Evolutionary conservation across 352 stramenopile genomes (phyloP).

Genomic region (Globisporangium nagaii): DNA sequence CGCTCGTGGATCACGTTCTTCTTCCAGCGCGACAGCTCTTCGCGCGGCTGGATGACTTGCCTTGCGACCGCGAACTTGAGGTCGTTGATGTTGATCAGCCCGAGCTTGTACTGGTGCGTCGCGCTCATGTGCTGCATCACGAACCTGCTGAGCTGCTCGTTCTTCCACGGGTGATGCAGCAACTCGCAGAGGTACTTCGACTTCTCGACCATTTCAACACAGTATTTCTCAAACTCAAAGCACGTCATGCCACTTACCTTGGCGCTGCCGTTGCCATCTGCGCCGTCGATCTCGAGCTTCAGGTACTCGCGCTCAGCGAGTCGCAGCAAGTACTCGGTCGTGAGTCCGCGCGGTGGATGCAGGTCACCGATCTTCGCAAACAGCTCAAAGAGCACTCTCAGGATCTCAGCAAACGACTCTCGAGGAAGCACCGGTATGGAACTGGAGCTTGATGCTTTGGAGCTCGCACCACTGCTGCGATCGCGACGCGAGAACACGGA

Average conservation of each 20-base stretch:
- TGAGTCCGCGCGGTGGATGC: constrained; percentile 26
- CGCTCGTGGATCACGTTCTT: constrained; percentile 84
- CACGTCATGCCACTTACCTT: constrained; percentile 54
- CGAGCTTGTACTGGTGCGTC: constrained; percentile 84
- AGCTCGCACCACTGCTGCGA: neutral
- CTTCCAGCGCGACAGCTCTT: constrained; percentile 54
- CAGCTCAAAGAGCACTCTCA: constrained; percentile 47
- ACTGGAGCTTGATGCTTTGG: neutral
- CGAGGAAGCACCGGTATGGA: constrained; percentile 33
- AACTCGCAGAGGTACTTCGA: constrained; percentile 72
- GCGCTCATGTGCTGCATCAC: constrained; percentile 83
- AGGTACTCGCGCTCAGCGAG: constrained; percentile 62
- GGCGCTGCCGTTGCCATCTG: neutral
- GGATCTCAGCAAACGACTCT: constrained; percentile 41
- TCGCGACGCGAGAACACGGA: constrained; percentile 40
- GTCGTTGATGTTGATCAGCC: constrained; percentile 84
- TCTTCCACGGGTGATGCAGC: constrained; percentile 63
- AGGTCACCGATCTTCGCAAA: constrained; percentile 55
- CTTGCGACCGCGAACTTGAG: constrained; percentile 77
- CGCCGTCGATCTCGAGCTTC: constrained; percentile 30
- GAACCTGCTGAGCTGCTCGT: constrained; percentile 74
- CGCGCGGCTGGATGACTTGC: constrained; percentile 39
- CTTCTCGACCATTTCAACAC: constrained; percentile 34
- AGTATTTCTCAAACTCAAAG: constrained; percentile 74
- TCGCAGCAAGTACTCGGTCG: constrained; percentile 30